phyloP scores from a whole-genome alignment of 2,329 filamentous ascomycete species.

The Diaporthe australafricana region DNA sequence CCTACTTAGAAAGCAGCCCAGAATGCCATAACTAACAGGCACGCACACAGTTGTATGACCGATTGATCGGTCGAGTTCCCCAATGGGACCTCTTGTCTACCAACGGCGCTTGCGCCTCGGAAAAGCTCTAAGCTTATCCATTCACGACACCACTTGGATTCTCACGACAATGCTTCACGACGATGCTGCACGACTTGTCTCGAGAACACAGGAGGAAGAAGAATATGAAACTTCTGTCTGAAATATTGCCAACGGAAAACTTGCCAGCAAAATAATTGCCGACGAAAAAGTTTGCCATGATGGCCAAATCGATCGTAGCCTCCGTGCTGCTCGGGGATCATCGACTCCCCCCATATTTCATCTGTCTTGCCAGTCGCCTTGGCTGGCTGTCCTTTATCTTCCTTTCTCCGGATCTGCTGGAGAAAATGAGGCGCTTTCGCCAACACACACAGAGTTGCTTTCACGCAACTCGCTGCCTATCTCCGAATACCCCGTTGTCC shows the following conservation, averaged over 20 bases:
- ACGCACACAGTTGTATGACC: conserved; percentile 31
- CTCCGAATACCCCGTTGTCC: not conserved
- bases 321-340: not conserved
- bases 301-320: not conserved
- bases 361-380: not conserved
- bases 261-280: not conserved
- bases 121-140: conserved; percentile 39
- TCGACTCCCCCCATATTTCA: not conserved
- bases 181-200: not conserved
- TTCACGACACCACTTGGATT: conserved; percentile 38
- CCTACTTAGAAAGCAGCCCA: not conserved
- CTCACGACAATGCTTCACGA: not conserved
- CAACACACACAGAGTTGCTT: not conserved
- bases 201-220: conserved; percentile 25
- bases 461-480: not conserved
- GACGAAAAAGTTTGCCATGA: not conserved
- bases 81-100: conserved; percentile 42
- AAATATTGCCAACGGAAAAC: conserved; percentile 9
- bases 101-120: conserved; percentile 31
- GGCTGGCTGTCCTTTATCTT: not conserved
- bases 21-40: not conserved
- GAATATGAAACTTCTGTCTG: conserved; percentile 23
- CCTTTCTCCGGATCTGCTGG: not conserved
- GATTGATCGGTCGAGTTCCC: conserved; percentile 29
- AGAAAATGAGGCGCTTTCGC: not conserved